Percentiles rank a stretch among this genome's conserved stretches.
These are phyloP conservation scores for Trichoderma asperellum DNA, from an alignment of 2,329 filamentous ascomycete species.

Conservation along the genomic window DNA sequence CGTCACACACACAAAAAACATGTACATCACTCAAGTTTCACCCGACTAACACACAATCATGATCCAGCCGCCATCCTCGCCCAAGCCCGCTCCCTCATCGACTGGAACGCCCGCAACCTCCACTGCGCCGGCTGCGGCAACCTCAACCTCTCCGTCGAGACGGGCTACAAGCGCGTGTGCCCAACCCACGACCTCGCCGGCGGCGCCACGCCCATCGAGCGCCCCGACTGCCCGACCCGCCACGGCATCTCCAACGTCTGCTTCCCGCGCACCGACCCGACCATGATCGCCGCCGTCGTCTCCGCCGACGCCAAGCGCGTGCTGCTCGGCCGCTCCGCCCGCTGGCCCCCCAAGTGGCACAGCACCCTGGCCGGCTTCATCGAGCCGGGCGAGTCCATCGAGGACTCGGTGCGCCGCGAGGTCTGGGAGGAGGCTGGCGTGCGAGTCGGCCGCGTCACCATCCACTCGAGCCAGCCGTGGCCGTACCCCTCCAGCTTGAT, in stretches of 20 bases:
- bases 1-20: no score
- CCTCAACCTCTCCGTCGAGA: constrained; percentile 76
- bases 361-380: constrained; percentile 86
- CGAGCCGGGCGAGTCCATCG: constrained; percentile 82
- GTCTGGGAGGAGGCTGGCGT: constrained; percentile 88
- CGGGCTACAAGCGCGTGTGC: constrained; percentile 79
- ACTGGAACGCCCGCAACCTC: constrained; percentile 92
- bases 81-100: constrained; percentile 82
- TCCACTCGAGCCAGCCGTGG: constrained; percentile 87
- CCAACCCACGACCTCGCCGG: constrained; percentile 68
- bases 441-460: constrained; percentile 72
- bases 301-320: constrained; percentile 76
- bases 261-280: constrained; percentile 92
- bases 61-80: constrained; percentile 81
- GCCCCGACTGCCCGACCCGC: constrained; percentile 77
- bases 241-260: constrained; percentile 85
- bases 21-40: no score
- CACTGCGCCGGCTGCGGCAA: constrained; percentile 91
- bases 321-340: constrained; percentile 81
- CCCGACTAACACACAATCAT: not conserved
- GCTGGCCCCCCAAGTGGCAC: constrained; percentile 86
- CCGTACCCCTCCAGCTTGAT: constrained; percentile 84
- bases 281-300: constrained; percentile 92
- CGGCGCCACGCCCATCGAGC: constrained; percentile 52
- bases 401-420: constrained; percentile 81